These are phyloP conservation scores for Millerago galiae DNA, from an alignment of 805 yeast species.

Conservation along the genomic window DNA sequence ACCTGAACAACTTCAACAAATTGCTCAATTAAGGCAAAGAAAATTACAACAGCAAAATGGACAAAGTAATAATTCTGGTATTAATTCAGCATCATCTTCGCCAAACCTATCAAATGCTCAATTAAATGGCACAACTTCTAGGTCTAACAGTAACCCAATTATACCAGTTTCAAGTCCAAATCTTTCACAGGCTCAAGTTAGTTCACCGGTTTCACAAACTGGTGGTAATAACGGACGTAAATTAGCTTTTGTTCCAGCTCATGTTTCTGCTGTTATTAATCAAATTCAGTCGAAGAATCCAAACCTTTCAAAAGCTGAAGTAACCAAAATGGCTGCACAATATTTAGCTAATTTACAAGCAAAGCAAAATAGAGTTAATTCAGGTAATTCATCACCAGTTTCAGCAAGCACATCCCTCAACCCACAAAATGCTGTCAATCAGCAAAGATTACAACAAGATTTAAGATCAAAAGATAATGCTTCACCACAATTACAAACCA, in stretches of 20 bases:
- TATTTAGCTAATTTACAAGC: slow-evolving; percentile 50
- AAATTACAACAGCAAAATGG: slow-evolving; percentile 13
- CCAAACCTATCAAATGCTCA: slow-evolving; percentile 12
- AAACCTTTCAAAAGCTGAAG: slow-evolving; percentile 53
- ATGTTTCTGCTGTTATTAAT: slow-evolving; percentile 57
- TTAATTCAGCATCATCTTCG: slow-evolving; percentile 11
- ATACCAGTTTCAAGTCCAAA: slow-evolving; percentile 11
- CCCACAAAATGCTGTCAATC: background rate
- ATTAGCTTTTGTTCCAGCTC: slow-evolving; percentile 45
- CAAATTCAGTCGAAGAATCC: slow-evolving; percentile 66
- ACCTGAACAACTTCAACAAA: slow-evolving; percentile 53
- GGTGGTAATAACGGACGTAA: slow-evolving; percentile 12
- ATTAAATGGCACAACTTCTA: slow-evolving; percentile 3
- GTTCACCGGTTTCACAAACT: background rate
- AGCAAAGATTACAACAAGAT: slow-evolving; percentile 31
- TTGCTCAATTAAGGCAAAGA: slow-evolving; percentile 35
- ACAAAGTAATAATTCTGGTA: background rate
- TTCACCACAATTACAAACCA: slow-evolving; percentile 10
- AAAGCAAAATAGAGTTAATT: slow-evolving; percentile 30
- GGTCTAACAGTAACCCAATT: slow-evolving; percentile 19
- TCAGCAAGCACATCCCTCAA: background rate
- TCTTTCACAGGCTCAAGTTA: slow-evolving; percentile 6
- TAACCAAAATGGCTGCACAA: slow-evolving; percentile 58
- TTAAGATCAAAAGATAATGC: slow-evolving; percentile 27
- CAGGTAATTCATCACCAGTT: background rate